Percentiles rank a stretch among this genome's conserved stretches.
Evolutionary conservation across 2,329 filamentous ascomycete genomes (phyloP).

Genomic region (Ophiostoma sp.): DNA sequence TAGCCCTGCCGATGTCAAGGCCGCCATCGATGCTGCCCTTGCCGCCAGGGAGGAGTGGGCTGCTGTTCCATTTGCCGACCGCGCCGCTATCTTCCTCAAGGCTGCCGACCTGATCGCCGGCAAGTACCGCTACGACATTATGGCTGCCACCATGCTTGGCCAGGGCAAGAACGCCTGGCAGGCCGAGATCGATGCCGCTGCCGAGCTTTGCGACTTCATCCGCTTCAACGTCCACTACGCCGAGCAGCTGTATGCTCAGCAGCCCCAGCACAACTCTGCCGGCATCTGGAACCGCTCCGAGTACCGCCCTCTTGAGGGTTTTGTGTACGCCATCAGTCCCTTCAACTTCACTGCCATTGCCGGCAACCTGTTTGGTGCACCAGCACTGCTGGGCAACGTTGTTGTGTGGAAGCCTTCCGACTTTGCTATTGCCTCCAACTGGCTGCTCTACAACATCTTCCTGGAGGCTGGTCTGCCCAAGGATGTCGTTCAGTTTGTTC

Average conservation of each 20-base stretch:
- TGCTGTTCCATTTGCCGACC: slow-evolving; percentile 77
- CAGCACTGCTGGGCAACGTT: slow-evolving; percentile 87
- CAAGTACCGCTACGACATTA: slow-evolving; percentile 95
- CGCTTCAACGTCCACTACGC: slow-evolving; percentile 93
- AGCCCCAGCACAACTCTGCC: slow-evolving; percentile 75
- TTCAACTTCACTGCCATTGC: slow-evolving; percentile 98
- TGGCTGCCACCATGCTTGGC: slow-evolving; percentile 92
- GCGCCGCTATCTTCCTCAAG: slow-evolving; percentile 91
- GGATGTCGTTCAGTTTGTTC: slow-evolving; percentile 89
- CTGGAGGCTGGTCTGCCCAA: slow-evolving; percentile 84
- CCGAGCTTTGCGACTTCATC: slow-evolving; percentile 87
- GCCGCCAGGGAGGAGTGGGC: slow-evolving; percentile 86
- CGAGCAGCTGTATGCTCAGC: slow-evolving; percentile 81
- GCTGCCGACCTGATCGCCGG: slow-evolving; percentile 83
- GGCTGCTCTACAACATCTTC: slow-evolving; percentile 83
- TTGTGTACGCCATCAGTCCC: slow-evolving; percentile 88
- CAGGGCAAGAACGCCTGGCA: slow-evolving; percentile 99
- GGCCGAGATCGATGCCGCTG: slow-evolving; percentile 95
- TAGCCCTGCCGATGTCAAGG: slow-evolving; percentile 65
- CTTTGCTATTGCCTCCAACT: slow-evolving; percentile 81
- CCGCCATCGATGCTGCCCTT: slow-evolving; percentile 77
- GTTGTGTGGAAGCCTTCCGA: slow-evolving; percentile 97
- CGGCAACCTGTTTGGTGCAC: slow-evolving; percentile 76
- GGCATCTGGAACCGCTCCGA: slow-evolving; percentile 91
- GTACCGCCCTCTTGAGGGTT: slow-evolving; percentile 84